These are phyloP conservation scores for Aspergillus thermomutatus DNA, from an alignment of 2,329 filamentous ascomycete genomes.

Conservation along the genomic window DNA sequence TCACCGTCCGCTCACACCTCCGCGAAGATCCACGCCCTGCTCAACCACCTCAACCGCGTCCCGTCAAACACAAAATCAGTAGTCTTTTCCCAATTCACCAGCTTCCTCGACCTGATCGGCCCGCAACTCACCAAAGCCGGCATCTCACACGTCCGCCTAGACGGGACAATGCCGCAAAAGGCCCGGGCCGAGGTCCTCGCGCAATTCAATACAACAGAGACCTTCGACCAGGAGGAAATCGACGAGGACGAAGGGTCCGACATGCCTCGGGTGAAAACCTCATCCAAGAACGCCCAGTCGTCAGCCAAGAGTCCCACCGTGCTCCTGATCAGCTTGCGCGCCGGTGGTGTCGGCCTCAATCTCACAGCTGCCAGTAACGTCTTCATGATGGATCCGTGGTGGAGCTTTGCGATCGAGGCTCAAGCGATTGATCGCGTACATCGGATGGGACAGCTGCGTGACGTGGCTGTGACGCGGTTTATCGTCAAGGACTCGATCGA, in stretches of 20 bases:
- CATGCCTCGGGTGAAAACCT: background rate
- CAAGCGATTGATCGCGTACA: constrained; percentile 98
- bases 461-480: constrained; percentile 83
- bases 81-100: constrained; percentile 96
- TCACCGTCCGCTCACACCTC: constrained; percentile 61
- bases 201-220: constrained; percentile 60
- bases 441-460: constrained; percentile 86
- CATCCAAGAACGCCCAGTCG: constrained; percentile 3
- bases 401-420: constrained; percentile 94
- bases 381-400: constrained; percentile 99
- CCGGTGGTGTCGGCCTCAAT: constrained; percentile 91
- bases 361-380: constrained; percentile 84
- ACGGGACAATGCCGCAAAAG: constrained; percentile 87
- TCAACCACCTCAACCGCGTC: constrained; percentile 69
- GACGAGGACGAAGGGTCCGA: constrained; percentile 29
- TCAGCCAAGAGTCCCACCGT: constrained; percentile 45
- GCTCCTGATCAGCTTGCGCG: constrained; percentile 77
- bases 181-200: constrained; percentile 72
- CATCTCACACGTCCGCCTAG: constrained; percentile 80
- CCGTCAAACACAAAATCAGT: constrained; percentile 79
- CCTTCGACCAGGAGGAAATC: constrained; percentile 33
- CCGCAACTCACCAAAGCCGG: constrained; percentile 70
- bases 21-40: constrained; percentile 79
- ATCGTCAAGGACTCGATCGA: constrained; percentile 90
- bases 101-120: constrained; percentile 87